Conservation (phyloP, 257 asterid species). For the Echites panduratus region DNA sequence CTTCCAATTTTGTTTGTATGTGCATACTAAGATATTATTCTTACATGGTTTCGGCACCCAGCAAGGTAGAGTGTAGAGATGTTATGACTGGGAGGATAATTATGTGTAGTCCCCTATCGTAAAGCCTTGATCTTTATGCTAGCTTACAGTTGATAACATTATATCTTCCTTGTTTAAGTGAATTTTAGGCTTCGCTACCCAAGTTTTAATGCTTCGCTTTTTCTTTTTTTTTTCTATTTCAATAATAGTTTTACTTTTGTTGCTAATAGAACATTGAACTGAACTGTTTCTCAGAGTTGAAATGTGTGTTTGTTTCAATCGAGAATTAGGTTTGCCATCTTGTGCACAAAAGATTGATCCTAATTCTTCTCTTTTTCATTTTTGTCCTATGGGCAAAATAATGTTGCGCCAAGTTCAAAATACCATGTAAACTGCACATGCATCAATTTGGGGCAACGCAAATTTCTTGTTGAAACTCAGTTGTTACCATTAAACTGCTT, state of each 20-base stretch:
- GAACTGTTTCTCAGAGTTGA: neutral
- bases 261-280: neutral
- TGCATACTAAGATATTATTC: too few species aligned
- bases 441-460: neutral
- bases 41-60: neutral
- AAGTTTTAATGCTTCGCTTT: neutral
- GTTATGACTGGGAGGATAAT: neutral
- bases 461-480: neutral
- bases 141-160: neutral
- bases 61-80: neutral
- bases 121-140: slow-evolving; percentile 3
- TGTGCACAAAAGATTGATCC: neutral
- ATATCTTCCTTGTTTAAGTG: neutral
- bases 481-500: neutral
- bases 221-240: neutral
- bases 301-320: neutral
- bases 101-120: neutral
- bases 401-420: neutral
- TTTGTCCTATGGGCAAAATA: neutral
- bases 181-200: neutral
- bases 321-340: neutral
- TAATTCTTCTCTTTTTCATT: neutral
- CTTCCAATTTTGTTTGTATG: neutral
- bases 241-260: neutral
- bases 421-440: neutral